These are phyloP conservation scores for Lasiosphaeria ovina DNA, from an alignment of 495 filamentous ascomycete species.

Conservation along the genomic window DNA sequence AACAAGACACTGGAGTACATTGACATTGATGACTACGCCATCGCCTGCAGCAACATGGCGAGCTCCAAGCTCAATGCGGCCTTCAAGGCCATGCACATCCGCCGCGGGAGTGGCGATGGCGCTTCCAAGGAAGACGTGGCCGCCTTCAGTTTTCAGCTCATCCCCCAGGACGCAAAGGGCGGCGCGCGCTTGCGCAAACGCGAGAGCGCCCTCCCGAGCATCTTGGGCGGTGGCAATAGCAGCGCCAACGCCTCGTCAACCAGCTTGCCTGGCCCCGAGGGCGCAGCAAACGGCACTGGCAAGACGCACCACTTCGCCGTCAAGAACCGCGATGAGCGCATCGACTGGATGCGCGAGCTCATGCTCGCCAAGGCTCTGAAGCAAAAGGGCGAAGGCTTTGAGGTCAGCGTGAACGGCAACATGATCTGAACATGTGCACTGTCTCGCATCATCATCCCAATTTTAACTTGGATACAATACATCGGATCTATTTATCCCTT, in stretches of 20 bases:
- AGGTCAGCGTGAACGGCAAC: conserved; percentile 78
- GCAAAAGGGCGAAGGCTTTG: conserved; percentile 77
- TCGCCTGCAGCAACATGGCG: conserved; percentile 77
- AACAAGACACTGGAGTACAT: conserved; percentile 73
- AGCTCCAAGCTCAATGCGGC: conserved; percentile 80
- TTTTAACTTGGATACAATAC: background rate
- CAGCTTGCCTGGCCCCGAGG: conserved; percentile 25
- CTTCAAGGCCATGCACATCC: conserved; percentile 78
- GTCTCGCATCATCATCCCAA: background rate
- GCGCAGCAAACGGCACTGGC: conserved; percentile 55
- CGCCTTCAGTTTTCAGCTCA: conserved; percentile 87
- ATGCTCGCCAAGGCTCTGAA: conserved; percentile 92
- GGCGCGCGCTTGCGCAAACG: conserved; percentile 44
- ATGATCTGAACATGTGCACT: conserved; percentile 52
- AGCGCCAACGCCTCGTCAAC: conserved; percentile 4
- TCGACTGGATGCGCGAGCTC: conserved; percentile 97
- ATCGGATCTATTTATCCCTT: background rate
- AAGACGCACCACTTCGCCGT: conserved; percentile 97
- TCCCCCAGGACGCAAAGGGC: conserved; percentile 65
- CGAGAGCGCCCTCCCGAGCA: conserved; percentile 33
- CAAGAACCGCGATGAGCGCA: conserved; percentile 78
- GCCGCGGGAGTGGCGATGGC: conserved; percentile 51
- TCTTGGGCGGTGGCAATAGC: conserved; percentile 9
- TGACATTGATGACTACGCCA: conserved; percentile 92
- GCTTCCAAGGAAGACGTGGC: conserved; percentile 47